These are phyloP conservation scores for Erodium trifolium DNA, from an alignment of 441 rosid species.

Conservation along the genomic window DNA sequence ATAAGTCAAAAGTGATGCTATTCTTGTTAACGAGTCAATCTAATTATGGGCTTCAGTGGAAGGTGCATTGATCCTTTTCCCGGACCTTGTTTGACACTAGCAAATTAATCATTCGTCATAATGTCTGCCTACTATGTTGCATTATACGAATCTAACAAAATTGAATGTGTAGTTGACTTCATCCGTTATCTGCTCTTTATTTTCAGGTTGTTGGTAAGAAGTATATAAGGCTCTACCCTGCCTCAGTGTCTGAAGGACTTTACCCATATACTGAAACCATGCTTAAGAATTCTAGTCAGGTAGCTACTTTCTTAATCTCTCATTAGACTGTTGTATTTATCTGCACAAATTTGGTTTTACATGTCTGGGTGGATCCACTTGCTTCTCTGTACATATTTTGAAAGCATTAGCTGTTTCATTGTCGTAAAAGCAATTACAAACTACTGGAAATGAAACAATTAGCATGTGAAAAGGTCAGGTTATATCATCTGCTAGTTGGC, in stretches of 20 bases:
- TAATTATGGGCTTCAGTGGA: not conserved
- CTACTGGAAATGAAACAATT: not conserved
- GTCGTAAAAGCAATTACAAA: not conserved
- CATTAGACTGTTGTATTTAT: not conserved
- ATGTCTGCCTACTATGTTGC: not conserved
- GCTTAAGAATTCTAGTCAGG: slow-evolving; percentile 92
- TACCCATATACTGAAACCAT: slow-evolving; percentile 72
- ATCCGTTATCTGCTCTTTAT: slow-evolving; percentile 9
- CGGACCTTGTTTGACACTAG: not conserved
- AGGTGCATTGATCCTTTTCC: not conserved
- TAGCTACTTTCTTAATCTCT: slow-evolving; percentile 21
- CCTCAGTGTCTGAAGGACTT: slow-evolving; percentile 63
- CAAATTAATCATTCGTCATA: not conserved
- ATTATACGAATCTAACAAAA: not conserved
- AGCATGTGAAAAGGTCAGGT: not conserved
- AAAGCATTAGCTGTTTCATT: not conserved
- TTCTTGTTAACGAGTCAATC: not conserved
- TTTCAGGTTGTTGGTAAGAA: slow-evolving; percentile 84
- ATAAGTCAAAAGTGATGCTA: not conserved
- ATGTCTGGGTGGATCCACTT: not conserved
- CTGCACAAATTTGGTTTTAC: not conserved
- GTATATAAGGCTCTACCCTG: slow-evolving; percentile 73
- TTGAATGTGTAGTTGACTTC: not conserved
- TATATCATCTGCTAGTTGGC: not conserved
- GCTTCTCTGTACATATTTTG: not conserved